phyloP scores from a whole-genome alignment of 176 grass and related monocot species.

The Urochloa ruziziensis region DNA sequence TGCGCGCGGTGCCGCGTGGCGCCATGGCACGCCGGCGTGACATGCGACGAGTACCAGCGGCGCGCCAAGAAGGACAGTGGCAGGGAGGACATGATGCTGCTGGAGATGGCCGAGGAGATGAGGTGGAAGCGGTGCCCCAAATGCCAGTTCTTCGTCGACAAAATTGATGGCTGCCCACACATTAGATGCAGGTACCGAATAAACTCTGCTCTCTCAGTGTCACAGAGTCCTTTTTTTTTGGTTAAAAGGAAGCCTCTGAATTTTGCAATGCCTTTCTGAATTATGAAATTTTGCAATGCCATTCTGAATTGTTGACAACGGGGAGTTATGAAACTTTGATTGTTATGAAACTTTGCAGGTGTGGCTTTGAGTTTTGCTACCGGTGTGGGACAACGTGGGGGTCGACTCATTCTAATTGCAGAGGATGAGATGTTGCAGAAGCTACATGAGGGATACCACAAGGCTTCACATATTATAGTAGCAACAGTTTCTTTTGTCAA shows the following conservation, averaged over 20 bases:
- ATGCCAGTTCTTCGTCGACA: constrained; percentile 67
- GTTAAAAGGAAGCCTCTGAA: too few relatives aligned
- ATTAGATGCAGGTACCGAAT: constrained; percentile 59
- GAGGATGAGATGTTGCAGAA: not conserved
- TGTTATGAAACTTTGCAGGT: constrained; percentile 31
- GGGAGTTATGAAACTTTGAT: not conserved
- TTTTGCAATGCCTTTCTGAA: too few relatives aligned
- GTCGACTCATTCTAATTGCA: constrained; percentile 15
- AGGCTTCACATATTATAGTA: too few relatives aligned
- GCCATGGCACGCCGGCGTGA: constrained; percentile 59
- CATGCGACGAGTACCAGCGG: constrained; percentile 43
- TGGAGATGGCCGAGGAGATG: constrained; percentile 33
- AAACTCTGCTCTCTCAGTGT: too few relatives aligned
- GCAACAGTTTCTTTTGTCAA: too few relatives aligned
- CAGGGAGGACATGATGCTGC: constrained; percentile 50
- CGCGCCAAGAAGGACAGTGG: constrained; percentile 15
- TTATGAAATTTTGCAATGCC: too few relatives aligned
- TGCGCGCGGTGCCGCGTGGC: constrained; percentile 46
- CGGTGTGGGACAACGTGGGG: constrained; percentile 27
- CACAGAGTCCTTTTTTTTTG: too few relatives aligned
- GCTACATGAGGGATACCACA: too few relatives aligned
- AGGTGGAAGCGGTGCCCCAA: constrained; percentile 61
- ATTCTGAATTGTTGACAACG: too few relatives aligned
- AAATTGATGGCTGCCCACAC: constrained; percentile 39
- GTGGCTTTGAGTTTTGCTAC: constrained; percentile 60